Base-by-base conservation (phyloP, 2,329 filamentous ascomycete species). In the Trichoderma atrobrunneum region DNA sequence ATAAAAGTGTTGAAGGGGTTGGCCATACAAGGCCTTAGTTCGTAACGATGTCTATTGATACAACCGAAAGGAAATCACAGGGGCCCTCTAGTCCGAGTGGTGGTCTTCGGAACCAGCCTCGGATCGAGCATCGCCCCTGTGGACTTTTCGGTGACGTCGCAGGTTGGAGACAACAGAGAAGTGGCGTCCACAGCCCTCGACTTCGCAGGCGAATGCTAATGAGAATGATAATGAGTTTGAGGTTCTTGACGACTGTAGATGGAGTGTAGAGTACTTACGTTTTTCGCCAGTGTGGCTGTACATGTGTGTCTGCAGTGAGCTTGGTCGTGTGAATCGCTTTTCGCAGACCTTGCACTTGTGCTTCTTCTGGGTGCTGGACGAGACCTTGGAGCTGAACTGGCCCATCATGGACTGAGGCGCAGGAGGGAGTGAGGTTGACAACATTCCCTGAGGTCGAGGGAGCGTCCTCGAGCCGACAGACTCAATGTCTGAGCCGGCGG, bases 341-440 rank as follows among this genome's bases (percentile, higher is more conserved):
- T 98, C 95, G 85, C 95, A 98, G 73, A 98, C 93, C 85, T 97
- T 98, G 89, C 95, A 98, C 86, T 98, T 98, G 85, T 98, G 96
- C 87, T 98, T 98, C 90, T 98, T 98, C 81, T 98, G 94, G 11
- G 95, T 96, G 84, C 94, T 97, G 21, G 93, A 95, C 0, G 94
- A 95, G 67, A 98, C 91, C 84, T 98, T 98, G 74, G 95, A 98
- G 83, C 93, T 98, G 85, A 98, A 98, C 78, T 97, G 95, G 67
- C 94, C 91, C 96, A 99, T 99, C 94, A 99, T 98, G 0, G 95
- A 97, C 80, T 97, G 93, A 2, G 94, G 95, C 21, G 94, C 94
- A 1, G 94, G 94, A 1, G 94, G 93, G 36, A 91, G 87, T 74
- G 86, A 87, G 72, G 87, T 90, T 57, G 85, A 84, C 83, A 87